A percentile compares a stretch with the other conserved stretches of the same genome.
phyloP scores from a whole-genome alignment of 176 grass and related monocot genomes.

The Musa itinerans region DNA sequence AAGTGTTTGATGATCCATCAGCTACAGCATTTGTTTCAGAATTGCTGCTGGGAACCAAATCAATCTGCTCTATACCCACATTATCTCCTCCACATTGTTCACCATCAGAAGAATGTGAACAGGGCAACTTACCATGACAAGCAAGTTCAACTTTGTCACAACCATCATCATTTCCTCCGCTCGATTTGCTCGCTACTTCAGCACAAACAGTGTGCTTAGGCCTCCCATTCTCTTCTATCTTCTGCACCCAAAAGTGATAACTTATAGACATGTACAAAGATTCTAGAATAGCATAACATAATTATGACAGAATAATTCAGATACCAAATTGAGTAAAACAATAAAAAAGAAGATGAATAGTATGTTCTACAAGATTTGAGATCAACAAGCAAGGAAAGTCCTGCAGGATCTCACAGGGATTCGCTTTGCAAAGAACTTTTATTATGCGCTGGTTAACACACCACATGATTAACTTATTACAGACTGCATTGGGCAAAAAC shows the following conservation, averaged over 20 bases:
- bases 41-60: conserved; percentile 27
- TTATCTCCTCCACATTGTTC: conserved; percentile 30
- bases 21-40: background rate
- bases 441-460: no score
- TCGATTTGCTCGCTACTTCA: conserved; percentile 24
- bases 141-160: conserved; percentile 17
- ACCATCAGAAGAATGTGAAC: conserved; percentile 18
- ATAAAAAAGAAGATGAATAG: background rate
- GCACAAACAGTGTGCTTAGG: conserved; percentile 9
- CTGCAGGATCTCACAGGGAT: background rate
- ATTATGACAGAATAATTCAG: background rate
- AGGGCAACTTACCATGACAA: conserved; percentile 27
- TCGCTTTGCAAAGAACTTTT: background rate
- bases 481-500: background rate
- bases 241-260: background rate
- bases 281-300: background rate
- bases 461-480: no score
- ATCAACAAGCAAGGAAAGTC: background rate
- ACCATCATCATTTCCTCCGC: conserved; percentile 16
- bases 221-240: conserved; percentile 15
- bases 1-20: conserved; percentile 25
- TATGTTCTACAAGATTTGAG: background rate
- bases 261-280: background rate
- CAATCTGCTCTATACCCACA: conserved; percentile 25
- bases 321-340: background rate